A percentile compares a stretch with the other conserved stretches of the same genome.
phyloP scores from a whole-genome alignment of 2,329 filamentous ascomycete species.

The Byssothecium circinans region DNA sequence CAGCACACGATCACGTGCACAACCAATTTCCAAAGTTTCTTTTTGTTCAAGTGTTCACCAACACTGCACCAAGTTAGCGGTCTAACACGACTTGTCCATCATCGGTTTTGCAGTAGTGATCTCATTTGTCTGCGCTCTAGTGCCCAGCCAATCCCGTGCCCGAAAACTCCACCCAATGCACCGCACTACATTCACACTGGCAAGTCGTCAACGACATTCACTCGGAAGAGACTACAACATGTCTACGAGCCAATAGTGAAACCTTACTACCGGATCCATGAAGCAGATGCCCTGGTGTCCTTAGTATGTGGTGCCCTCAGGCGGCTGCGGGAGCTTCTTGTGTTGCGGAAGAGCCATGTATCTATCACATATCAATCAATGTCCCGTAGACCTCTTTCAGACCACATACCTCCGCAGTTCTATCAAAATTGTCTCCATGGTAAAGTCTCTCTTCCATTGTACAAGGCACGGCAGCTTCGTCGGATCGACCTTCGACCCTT shows the following conservation, averaged over 20 bases:
- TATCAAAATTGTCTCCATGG: conserved; percentile 91
- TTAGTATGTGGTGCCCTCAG: conserved; percentile 73
- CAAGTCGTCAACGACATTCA: background rate
- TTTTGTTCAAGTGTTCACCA: background rate
- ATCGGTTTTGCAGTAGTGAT: background rate
- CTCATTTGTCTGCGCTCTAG: conserved; percentile 15
- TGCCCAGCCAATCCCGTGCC: conserved; percentile 12
- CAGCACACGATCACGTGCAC: conserved; percentile 25
- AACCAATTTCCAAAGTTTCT: no score
- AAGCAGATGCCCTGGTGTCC: no score
- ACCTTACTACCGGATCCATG: no score
- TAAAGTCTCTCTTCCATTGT: conserved; percentile 90
- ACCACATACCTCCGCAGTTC: conserved; percentile 72
- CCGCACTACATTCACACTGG: conserved; percentile 24
- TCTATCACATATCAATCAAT: conserved; percentile 51
- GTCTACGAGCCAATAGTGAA: no score
- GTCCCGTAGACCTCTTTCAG: background rate
- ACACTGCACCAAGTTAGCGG: background rate
- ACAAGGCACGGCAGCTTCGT: conserved; percentile 80
- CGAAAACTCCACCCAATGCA: conserved; percentile 39
- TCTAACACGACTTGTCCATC: background rate
- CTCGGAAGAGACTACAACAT: no score
- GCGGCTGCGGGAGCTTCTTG: conserved; percentile 93
- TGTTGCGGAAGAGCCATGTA: conserved; percentile 90
- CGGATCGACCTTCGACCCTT: conserved; percentile 69